Percentiles rank a stretch among this genome's conserved stretches.
These are phyloP conservation scores for Aphanomyces cochlioides DNA, from an alignment of 352 stramenopile species.

Conservation along the genomic window DNA sequence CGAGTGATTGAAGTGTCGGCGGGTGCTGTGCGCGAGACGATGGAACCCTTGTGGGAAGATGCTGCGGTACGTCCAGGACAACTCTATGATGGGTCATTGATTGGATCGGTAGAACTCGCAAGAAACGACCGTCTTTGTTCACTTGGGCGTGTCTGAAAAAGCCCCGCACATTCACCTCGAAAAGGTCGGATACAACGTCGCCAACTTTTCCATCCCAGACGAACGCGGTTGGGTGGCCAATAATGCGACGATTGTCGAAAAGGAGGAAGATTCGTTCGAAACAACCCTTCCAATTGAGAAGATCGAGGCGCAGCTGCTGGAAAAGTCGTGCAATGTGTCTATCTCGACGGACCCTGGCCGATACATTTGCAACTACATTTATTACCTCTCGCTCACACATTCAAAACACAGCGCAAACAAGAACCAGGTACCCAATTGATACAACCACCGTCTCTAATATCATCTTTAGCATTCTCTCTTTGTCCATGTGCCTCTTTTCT, in stretches of 20 bases:
- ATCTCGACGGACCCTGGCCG: conserved; percentile 72
- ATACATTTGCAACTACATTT: conserved; percentile 87
- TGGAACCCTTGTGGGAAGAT: conserved; percentile 39
- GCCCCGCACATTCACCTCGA: conserved; percentile 54
- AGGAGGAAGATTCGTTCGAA: conserved; percentile 43
- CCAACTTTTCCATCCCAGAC: conserved; percentile 76
- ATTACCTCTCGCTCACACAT: conserved; percentile 74
- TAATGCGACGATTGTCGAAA: conserved; percentile 47
- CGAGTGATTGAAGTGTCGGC: conserved; percentile 71
- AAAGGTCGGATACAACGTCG: conserved; percentile 70
- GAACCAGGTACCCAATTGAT: conserved; percentile 29
- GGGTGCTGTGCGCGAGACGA: conserved; percentile 37
- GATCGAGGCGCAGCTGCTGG: conserved; percentile 42
- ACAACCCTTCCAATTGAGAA: conserved; percentile 60
- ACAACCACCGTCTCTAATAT: neutral
- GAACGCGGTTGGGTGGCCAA: conserved; percentile 63
- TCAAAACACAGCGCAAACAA: conserved; percentile 41
- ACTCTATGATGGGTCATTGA: neutral
- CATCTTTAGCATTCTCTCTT: conserved; percentile 63
- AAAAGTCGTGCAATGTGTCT: conserved; percentile 34
- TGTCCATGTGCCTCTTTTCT: conserved; percentile 70
- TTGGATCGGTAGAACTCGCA: conserved; percentile 40
- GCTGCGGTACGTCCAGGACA: conserved; percentile 36
- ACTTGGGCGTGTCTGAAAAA: conserved; percentile 61
- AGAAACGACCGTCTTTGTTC: conserved; percentile 59